Evolutionary conservation across 306 rosid genomes (phyloP), one percentile per base, ranked within the genome.

Genomic region (Oemleria cerasiformis): DNA sequence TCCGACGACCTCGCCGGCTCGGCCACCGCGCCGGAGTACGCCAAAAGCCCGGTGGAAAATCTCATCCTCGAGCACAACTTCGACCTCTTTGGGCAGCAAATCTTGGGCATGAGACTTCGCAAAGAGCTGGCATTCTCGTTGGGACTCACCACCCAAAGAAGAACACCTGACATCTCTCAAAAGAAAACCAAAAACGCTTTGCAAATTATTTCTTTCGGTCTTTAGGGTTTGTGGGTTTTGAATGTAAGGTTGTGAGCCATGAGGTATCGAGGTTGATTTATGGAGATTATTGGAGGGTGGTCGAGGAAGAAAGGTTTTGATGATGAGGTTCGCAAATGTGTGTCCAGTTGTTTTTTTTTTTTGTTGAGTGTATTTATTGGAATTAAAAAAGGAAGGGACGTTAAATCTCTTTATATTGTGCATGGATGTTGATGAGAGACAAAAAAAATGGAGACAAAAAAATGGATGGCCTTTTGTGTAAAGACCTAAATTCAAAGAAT

Each of bases 1-100:
- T 86, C 98, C 9, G 97, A 88, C 6, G 98, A 80, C 50, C 97
- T 86, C 25, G 89, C 62, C 34, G 97, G 89, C 69, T 80, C 51
- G 0, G 86, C 90, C 5, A 86, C 77, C 8, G 84, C 89, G 45
- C 84, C 81, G 17, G 98, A 81, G 42, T 81, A 74, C 7, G 87
- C 93, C 16, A 75, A 51, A 43, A 79, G 50, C 78, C 85, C 69
- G 13, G 61, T 73, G 6, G 86, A 79, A 40, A 86, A 86, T 5
- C 84, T 81, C 54, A 85, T 75, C 49, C 67, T 79, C 13, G 82
- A 68, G 65, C 81, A 77, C 67, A 79, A 10, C 68, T 68, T 85
- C 39, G 77, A 72, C 70, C 84, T 80, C 77, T 69, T 87, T 11
- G 72, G 65, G 41, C 48, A 53, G 3, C 82, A 77, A 53, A 68